Evolutionary conservation across 768 basidiomycete genomes (phyloP), one percentile per base, ranked within the genome.

Genomic region (Gymnopilus junonius): DNA sequence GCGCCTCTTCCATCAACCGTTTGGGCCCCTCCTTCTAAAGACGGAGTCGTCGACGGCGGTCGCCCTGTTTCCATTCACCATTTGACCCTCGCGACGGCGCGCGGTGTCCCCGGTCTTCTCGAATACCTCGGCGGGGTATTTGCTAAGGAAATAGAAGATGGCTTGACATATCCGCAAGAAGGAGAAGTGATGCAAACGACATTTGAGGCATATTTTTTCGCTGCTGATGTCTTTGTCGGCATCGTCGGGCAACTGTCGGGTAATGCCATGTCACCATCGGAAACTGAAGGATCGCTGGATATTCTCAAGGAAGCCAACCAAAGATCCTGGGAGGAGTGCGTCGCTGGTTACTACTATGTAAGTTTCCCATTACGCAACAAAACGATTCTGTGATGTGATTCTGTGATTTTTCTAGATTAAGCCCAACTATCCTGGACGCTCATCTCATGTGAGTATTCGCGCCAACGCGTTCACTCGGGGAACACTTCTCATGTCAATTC

Each of bases 361-460:
- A 12, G 69, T 65, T n/a, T 31, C 17, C 31, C 27, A 42, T 53
- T 45, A 35, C 43, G 53, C 37, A 34, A 31, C 23, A 31, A 37
- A 25, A 45, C 45, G 35, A 55, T 37, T 40, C 34, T 46, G 27
- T n/a, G n/a, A 32, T 15, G 57, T 21, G 43, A 31, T 61, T 51
- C 12, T 40, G 43, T 48, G 40, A 58, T 32, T 39, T 59, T 45
- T 58, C 58, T 29, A 77, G 89, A 82, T 93, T 55, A 93, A 93
- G 75, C 92, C 91, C 35, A 95, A 95, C 71, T 96, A 95, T 76
- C 95, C 94, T 7, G 93, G 93, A 40, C 82, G 94, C 64, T 94
- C 92, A 8, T 93, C 92, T 42, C 94, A 95, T 83, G 94, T 92
- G 71, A 80, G 92, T 85, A 53, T 39, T 40, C 43, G 29, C 53